Percentiles rank a stretch among this genome's conserved stretches.
phyloP scores from a whole-genome alignment of 2,329 filamentous ascomycete species.

The Fusarium subtropicale region DNA sequence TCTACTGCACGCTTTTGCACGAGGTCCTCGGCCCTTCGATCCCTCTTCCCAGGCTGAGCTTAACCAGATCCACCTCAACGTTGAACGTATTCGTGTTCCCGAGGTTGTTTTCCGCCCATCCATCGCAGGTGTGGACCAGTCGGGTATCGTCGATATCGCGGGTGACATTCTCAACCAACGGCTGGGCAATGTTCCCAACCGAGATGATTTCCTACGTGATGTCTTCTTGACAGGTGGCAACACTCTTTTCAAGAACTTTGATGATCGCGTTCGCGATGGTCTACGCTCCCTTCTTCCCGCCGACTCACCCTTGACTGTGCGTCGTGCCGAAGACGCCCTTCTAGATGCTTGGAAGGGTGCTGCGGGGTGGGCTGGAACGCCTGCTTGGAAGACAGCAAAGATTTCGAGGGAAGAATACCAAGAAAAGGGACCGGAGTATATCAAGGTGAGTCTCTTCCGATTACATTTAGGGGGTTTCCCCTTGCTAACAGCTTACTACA shows the following conservation, averaged over 20 bases:
- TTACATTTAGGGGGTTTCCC: not conserved
- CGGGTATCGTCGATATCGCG: conserved; percentile 91
- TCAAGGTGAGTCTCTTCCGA: conserved; percentile 72
- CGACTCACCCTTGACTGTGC: conserved; percentile 73
- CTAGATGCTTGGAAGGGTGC: conserved; percentile 95
- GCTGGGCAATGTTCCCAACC: conserved; percentile 67
- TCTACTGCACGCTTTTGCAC: conserved; percentile 87
- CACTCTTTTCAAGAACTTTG: conserved; percentile 86
- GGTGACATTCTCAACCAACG: conserved; percentile 90
- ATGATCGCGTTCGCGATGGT: conserved; percentile 80
- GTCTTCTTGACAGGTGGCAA: conserved; percentile 97
- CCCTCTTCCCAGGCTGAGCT: conserved; percentile 80
- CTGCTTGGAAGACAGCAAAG: conserved; percentile 70
- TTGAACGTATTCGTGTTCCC: conserved; percentile 93
- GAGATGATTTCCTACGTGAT: conserved; percentile 80
- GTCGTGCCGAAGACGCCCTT: conserved; percentile 79
- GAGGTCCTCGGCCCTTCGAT: conserved; percentile 89
- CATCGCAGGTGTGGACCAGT: conserved; percentile 93
- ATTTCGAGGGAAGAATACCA: conserved; percentile 85
- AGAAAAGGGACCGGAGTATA: conserved; percentile 93
- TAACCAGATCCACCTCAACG: conserved; percentile 93
- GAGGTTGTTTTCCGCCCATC: conserved; percentile 94
- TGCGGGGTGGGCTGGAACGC: conserved; percentile 79
- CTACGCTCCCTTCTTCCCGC: conserved; percentile 78
- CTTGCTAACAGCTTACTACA: conserved; percentile 47